Evolutionary conservation across 2,329 filamentous ascomycete species (phyloP).

Genomic region (Clonostachys byssicola): DNA sequence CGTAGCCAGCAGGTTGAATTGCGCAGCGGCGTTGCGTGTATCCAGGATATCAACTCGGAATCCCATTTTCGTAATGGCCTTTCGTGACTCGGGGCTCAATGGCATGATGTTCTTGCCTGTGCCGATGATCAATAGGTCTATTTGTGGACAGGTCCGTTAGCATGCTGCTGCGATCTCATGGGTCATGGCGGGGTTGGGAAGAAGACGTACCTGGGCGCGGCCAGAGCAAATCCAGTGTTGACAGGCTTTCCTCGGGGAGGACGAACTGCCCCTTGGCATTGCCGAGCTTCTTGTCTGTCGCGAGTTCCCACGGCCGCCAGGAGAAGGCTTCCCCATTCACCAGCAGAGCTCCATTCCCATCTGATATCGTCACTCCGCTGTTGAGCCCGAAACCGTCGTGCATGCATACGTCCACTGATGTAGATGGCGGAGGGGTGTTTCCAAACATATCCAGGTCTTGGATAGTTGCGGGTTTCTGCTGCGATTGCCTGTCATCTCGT

Average conservation of each 20-base stretch:
- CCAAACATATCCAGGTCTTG: slow-evolving; percentile 73
- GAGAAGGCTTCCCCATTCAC: slow-evolving; percentile 83
- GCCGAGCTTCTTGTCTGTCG: slow-evolving; percentile 44
- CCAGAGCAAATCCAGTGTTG: slow-evolving; percentile 73
- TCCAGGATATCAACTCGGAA: slow-evolving; percentile 86
- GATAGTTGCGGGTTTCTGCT: slow-evolving; percentile 55
- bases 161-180: not conserved
- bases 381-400: slow-evolving; percentile 82
- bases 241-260: slow-evolving; percentile 66
- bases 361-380: slow-evolving; percentile 68
- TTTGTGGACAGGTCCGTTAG: not conserved
- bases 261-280: slow-evolving; percentile 83
- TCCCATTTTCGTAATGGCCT: slow-evolving; percentile 70
- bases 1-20: slow-evolving; percentile 94
- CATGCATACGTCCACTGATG: slow-evolving; percentile 78
- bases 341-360: slow-evolving; percentile 70
- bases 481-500: not conserved
- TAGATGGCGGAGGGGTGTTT: slow-evolving; percentile 71
- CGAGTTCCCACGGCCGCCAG: slow-evolving; percentile 77
- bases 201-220: slow-evolving; percentile 73
- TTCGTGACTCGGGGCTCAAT: slow-evolving; percentile 69
- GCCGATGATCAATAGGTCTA: slow-evolving; percentile 87
- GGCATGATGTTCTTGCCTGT: slow-evolving; percentile 73
- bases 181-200: not conserved
- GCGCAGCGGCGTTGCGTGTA: slow-evolving; percentile 87